Evolutionary conservation across 345 rosid genomes (phyloP).

Genomic region (Corymbia maculata): DNA sequence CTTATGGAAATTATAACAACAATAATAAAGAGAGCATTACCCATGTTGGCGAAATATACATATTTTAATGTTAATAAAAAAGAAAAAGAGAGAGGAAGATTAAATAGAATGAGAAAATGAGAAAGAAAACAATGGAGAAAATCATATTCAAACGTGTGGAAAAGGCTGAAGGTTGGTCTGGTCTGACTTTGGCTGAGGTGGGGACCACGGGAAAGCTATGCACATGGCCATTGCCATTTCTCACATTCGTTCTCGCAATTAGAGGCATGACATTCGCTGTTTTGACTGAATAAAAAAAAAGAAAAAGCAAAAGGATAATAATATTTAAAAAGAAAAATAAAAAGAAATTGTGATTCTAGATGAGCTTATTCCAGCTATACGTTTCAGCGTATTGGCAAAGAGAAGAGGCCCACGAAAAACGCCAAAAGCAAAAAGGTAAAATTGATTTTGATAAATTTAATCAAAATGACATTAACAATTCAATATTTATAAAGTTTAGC

Average conservation of each 20-base stretch:
- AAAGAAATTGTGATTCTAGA: background rate
- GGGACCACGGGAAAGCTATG: background rate
- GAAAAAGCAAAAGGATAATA: background rate
- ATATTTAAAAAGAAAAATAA: too few relatives aligned
- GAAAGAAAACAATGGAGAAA: background rate
- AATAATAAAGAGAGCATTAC: background rate
- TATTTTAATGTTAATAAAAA: background rate
- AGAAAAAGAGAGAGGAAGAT: background rate
- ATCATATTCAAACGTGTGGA: background rate
- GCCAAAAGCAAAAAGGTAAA: background rate
- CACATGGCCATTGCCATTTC: background rate
- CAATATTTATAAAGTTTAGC: background rate
- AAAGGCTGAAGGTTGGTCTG: background rate
- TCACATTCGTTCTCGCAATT: background rate
- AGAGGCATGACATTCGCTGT: background rate
- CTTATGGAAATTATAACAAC: background rate
- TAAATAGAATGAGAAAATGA: background rate
- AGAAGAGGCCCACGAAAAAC: background rate
- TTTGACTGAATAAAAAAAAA: background rate
- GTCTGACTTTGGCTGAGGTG: background rate
- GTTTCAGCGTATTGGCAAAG: background rate
- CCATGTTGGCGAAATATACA: background rate
- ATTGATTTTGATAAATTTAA: background rate
- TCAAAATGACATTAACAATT: background rate
- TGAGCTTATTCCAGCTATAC: background rate